Percentiles rank a stretch among this genome's conserved stretches.
phyloP scores from a whole-genome alignment of 768 basidiomycete genomes.

The Crassisporium funariophilum region DNA sequence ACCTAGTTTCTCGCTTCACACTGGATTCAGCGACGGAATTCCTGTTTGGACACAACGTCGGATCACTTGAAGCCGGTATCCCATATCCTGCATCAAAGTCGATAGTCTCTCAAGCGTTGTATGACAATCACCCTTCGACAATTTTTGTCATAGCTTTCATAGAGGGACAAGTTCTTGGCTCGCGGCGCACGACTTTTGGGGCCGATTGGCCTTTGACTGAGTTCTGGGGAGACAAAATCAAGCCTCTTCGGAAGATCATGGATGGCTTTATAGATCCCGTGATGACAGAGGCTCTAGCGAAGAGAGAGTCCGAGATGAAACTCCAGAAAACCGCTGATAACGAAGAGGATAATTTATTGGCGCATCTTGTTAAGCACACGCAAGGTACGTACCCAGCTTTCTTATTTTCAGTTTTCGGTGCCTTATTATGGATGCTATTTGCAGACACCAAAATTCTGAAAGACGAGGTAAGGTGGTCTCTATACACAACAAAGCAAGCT shows the following conservation, averaged over 20 bases:
- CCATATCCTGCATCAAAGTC: conserved; percentile 45
- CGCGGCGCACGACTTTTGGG: conserved; percentile 43
- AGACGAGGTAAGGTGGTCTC: conserved; percentile 28
- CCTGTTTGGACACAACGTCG: conserved; percentile 54
- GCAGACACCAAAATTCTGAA: conserved; percentile 35
- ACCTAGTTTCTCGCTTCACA: conserved; percentile 53
- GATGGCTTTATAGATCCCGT: conserved; percentile 52
- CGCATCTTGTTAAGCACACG: conserved; percentile 53
- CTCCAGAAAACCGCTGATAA: background rate
- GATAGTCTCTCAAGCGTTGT: conserved; percentile 26
- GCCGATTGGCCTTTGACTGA: conserved; percentile 42
- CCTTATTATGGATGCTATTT: background rate
- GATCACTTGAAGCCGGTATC: conserved; percentile 50
- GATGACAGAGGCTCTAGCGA: conserved; percentile 43
- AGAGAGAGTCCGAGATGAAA: conserved; percentile 36
- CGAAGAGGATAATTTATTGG: conserved; percentile 41
- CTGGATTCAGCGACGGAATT: conserved; percentile 65
- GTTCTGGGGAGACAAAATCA: conserved; percentile 49
- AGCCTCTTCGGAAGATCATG: conserved; percentile 44
- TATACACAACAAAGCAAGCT: background rate
- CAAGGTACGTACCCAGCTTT: conserved; percentile 18
- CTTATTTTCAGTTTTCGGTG: background rate
- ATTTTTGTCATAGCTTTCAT: conserved; percentile 52
- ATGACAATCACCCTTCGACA: conserved; percentile 38
- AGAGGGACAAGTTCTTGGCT: conserved; percentile 40